A percentile compares a stretch with the other conserved stretches of the same genome.
Conservation (phyloP, 345 rosid genomes). For the Murraya koenigii region DNA sequence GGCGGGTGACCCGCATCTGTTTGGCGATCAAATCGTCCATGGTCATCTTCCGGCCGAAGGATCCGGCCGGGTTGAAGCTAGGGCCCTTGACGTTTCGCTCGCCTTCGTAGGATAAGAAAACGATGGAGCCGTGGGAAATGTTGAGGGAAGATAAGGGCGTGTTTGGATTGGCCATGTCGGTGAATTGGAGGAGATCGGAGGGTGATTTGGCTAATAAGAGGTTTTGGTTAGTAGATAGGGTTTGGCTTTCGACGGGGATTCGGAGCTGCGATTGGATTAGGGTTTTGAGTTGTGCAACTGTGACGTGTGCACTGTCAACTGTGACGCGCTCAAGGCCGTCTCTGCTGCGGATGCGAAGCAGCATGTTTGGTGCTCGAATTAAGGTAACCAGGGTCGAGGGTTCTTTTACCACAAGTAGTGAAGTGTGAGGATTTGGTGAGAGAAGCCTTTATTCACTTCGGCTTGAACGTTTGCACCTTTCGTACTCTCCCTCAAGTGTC, state of each 20-base stretch:
- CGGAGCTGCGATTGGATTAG: constrained; percentile 76
- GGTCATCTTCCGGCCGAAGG: constrained; percentile 97
- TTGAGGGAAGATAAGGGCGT: constrained; percentile 55
- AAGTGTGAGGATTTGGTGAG: no score
- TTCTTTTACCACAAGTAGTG: no score
- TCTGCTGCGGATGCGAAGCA: constrained; percentile 88
- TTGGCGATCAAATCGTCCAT: constrained; percentile 87
- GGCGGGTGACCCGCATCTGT: constrained; percentile 82
- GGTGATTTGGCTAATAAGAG: constrained; percentile 72
- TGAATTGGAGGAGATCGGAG: constrained; percentile 44
- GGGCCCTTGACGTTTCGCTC: constrained; percentile 70
- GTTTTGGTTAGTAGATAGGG: constrained; percentile 70
- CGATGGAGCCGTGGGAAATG: constrained; percentile 71
- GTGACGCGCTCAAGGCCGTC: constrained; percentile 91
- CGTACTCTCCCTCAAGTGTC: no score
- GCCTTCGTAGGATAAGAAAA: constrained; percentile 74
- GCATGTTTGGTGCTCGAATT: constrained; percentile 30
- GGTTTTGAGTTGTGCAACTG: constrained; percentile 67
- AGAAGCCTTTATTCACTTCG: no score
- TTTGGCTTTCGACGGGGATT: constrained; percentile 70
- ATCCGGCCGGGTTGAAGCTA: constrained; percentile 65
- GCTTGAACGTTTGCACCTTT: no score
- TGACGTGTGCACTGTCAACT: constrained; percentile 45
- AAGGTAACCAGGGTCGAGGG: no score
- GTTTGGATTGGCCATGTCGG: constrained; percentile 67